Evolutionary conservation across 345 rosid genomes (phyloP).

Genomic region (Eutrema japonicum): DNA sequence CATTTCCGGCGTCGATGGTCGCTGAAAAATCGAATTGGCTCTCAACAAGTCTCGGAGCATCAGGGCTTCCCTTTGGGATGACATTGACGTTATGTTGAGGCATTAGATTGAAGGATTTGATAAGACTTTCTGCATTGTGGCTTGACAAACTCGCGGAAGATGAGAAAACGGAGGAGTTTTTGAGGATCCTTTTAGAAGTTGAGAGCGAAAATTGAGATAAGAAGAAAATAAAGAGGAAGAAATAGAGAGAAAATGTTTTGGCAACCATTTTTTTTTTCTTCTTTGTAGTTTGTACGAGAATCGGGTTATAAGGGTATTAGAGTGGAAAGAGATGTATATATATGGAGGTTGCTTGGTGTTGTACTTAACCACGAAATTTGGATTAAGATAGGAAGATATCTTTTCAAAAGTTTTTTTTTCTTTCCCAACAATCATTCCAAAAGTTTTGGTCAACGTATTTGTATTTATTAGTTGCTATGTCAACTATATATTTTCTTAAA

Average conservation of each 20-base stretch:
- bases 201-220: neutral
- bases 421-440: too few species aligned
- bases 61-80: neutral
- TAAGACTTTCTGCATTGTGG: conserved; percentile 49
- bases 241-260: neutral
- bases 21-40: conserved; percentile 47
- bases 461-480: too few species aligned
- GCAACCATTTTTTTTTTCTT: neutral
- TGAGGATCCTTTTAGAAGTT: conserved; percentile 14
- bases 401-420: too few species aligned
- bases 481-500: too few species aligned
- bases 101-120: conserved; percentile 54
- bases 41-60: conserved; percentile 45
- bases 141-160: conserved; percentile 14
- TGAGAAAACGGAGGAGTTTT: neutral
- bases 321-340: too few species aligned
- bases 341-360: too few species aligned
- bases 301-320: too few species aligned
- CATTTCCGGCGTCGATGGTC: conserved; percentile 23
- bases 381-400: too few species aligned
- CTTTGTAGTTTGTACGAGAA: neutral
- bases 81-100: conserved; percentile 46
- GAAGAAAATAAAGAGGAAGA: conserved; percentile 15
- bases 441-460: too few species aligned
- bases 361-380: too few species aligned